Evolutionary conservation across 225 moss, liverwort and hornwort species (phyloP).

Genomic region (Pseudisothecium myosuroides): DNA sequence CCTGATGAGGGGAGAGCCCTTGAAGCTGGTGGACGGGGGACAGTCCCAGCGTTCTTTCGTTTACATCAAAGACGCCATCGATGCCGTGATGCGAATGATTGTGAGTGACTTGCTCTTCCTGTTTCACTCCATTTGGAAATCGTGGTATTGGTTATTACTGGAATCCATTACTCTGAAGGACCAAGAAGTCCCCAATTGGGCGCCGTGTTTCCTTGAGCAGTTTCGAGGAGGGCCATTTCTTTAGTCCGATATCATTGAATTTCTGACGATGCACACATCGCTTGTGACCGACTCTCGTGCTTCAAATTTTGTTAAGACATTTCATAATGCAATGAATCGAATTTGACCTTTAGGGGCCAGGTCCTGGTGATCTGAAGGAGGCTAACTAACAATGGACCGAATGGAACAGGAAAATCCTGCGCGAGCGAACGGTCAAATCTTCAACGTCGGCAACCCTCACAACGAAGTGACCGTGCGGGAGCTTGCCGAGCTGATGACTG

Average conservation of each 20-base stretch:
- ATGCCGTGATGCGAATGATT: constrained; percentile 36
- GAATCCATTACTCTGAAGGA: not conserved
- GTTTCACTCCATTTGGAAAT: not conserved
- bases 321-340: too few species aligned
- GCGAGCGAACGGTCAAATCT: constrained; percentile 42
- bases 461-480: constrained; percentile 35
- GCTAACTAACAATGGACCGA: not conserved
- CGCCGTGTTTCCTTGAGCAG: not conserved
- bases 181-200: not conserved
- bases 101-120: not conserved
- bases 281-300: not conserved
- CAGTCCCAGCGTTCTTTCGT: constrained; percentile 37
- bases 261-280: too few species aligned
- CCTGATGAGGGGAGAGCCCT: constrained; percentile 41
- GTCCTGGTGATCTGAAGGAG: not conserved
- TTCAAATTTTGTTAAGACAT: not conserved
- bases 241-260: too few species aligned
- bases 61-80: constrained; percentile 50
- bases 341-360: not conserved
- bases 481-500: constrained; percentile 51
- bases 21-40: constrained; percentile 49
- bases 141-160: not conserved
- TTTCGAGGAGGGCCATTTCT: not conserved
- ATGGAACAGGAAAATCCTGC: constrained; percentile 36
- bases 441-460: constrained; percentile 51